A percentile compares a stretch with the other conserved stretches of the same genome.
Evolutionary conservation across 768 basidiomycete species (phyloP).

Genomic region (Lentinula raphanica): DNA sequence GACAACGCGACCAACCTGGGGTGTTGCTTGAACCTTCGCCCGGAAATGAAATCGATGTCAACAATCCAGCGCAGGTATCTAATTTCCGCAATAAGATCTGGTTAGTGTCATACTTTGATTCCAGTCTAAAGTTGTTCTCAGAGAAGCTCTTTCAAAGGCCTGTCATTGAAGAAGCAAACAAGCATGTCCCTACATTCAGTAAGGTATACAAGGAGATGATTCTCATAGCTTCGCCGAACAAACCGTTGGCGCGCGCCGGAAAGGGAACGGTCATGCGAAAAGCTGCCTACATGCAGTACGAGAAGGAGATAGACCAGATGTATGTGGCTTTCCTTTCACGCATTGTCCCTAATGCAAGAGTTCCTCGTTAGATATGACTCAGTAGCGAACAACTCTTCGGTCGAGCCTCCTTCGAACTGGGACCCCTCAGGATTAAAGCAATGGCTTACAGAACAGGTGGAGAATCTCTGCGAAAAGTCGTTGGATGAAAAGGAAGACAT

Average conservation of each 20-base stretch:
- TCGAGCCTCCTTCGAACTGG: slow-evolving; percentile 15
- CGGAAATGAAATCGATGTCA: slow-evolving; percentile 23
- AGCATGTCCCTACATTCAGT: slow-evolving; percentile 32
- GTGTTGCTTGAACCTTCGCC: slow-evolving; percentile 25
- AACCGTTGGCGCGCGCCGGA: slow-evolving; percentile 37
- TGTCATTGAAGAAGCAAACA: slow-evolving; percentile 38
- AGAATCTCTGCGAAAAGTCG: slow-evolving; percentile 21
- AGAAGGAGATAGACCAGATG: slow-evolving; percentile 33
- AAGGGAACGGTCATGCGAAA: slow-evolving; percentile 44
- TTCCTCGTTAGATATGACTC: slow-evolving; percentile 20
- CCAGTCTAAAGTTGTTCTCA: too few relatives aligned
- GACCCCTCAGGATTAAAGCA: slow-evolving; percentile 2
- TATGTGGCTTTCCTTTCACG: slow-evolving; percentile 15
- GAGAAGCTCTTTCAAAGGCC: slow-evolving; percentile 23
- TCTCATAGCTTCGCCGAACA: slow-evolving; percentile 31
- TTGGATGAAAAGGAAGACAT: slow-evolving; percentile 15
- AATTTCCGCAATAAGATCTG: slow-evolving; percentile 31
- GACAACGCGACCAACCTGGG: slow-evolving; percentile 26
- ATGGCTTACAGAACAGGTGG: slow-evolving; percentile 19
- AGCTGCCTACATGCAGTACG: slow-evolving; percentile 32
- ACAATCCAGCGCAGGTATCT: slow-evolving; percentile 20
- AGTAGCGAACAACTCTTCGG: slow-evolving; percentile 17
- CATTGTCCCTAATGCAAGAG: neutral
- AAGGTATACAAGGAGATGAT: slow-evolving; percentile 51
- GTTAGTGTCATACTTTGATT: slow-evolving; percentile 13